Evolutionary conservation across 139 green algal genomes (phyloP).

Genomic region (Medakamo hakoo): DNA sequence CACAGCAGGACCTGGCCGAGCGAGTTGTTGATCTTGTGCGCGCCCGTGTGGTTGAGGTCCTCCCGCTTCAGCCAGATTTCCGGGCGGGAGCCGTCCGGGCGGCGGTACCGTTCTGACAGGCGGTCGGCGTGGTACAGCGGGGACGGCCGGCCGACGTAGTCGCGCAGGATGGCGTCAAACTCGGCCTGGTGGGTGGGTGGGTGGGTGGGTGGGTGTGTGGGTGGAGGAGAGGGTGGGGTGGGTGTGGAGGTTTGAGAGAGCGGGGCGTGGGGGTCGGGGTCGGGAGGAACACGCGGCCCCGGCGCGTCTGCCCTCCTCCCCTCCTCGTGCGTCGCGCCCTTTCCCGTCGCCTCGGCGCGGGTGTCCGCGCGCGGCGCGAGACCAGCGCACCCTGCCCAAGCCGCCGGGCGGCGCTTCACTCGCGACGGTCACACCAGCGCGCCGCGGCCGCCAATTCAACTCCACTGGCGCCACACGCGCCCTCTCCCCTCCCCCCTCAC

Average conservation of each 20-base stretch:
- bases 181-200: slow-evolving; percentile 49
- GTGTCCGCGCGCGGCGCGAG: too few species aligned
- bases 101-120: slow-evolving; percentile 64
- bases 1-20: slow-evolving; percentile 87
- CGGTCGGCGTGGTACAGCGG: slow-evolving; percentile 91
- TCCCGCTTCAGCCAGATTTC: slow-evolving; percentile 97
- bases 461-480: too few species aligned
- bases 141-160: slow-evolving; percentile 87
- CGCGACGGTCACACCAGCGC: too few species aligned
- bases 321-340: too few species aligned
- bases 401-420: too few species aligned
- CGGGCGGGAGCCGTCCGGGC: slow-evolving; percentile 34
- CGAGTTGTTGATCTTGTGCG: slow-evolving; percentile 99
- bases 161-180: slow-evolving; percentile 71
- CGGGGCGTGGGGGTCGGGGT: too few species aligned
- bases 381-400: too few species aligned
- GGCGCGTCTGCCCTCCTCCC: too few species aligned
- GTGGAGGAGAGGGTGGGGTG: neutral
- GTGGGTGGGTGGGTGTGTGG: neutral
- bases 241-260: neutral
- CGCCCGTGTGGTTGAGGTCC: slow-evolving; percentile 98
- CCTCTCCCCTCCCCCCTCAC: slow-evolving; percentile 19
- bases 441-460: too few species aligned
- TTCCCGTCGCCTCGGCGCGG: too few species aligned
- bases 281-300: too few species aligned